Conservation (phyloP, 371 early-diverging fungal genomes). For the Massospora cicadina region DNA sequence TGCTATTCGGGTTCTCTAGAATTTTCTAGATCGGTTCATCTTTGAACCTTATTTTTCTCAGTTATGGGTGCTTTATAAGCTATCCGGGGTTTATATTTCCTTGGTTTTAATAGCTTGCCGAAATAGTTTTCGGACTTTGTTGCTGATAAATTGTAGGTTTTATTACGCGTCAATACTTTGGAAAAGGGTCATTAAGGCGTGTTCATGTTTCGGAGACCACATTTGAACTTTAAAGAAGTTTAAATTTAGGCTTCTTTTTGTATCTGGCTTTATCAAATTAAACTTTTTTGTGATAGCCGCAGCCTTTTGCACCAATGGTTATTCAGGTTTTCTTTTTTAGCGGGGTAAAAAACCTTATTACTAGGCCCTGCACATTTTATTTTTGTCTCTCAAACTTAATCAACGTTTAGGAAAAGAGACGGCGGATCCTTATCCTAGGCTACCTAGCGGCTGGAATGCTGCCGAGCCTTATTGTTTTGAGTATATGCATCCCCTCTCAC, state of each 20-base stretch:
- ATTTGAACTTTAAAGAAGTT: too few species aligned
- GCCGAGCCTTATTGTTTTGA: conserved; percentile 29
- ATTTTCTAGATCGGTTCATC: too few species aligned
- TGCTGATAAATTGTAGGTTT: too few species aligned
- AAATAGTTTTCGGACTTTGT: too few species aligned
- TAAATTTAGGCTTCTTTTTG: not conserved
- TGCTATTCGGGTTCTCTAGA: too few species aligned
- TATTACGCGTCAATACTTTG: too few species aligned
- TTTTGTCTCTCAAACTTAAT: not conserved
- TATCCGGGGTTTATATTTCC: too few species aligned
- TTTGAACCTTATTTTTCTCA: too few species aligned
- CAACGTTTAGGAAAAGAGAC: not conserved
- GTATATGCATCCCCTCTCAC: conserved; percentile 44
- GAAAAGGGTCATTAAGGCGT: too few species aligned
- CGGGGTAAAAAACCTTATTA: not conserved
- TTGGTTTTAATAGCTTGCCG: too few species aligned
- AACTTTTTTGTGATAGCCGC: not conserved
- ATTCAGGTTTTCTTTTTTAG: not conserved
- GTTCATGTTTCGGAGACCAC: too few species aligned
- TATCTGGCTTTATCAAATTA: not conserved
- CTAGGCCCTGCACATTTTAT: not conserved
- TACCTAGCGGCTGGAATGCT: conserved; percentile 13
- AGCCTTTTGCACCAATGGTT: not conserved
- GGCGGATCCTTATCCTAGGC: not conserved
- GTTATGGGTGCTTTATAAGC: too few species aligned